Base-by-base conservation (phyloP, 2,329 filamentous ascomycete species). In the Plenodomus tracheiphilus region DNA sequence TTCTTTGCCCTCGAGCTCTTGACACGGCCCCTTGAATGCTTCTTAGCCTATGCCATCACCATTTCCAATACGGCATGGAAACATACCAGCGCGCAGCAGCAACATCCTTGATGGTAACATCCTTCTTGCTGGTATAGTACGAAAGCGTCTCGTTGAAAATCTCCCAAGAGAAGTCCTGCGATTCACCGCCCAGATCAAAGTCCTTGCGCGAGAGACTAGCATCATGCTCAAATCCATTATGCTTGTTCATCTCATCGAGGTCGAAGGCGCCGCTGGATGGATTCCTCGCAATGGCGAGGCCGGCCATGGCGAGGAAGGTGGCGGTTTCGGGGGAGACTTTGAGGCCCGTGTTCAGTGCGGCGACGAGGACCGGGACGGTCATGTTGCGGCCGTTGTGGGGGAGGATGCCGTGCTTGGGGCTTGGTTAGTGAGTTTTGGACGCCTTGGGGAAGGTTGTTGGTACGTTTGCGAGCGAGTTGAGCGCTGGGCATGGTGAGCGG, bases 151-250 rank as follows among this genome's bases (percentile, higher is more conserved):
- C 50, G 3, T 60, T 43, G 35, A 72, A 62, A 2, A 67, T 52
- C 7, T 59, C 51, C 2, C 49, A 41, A 30, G 62, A 49, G 36
- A 64, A 57, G 3, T 46, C 53, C 34, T 64, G 54, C 30, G 66
- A 65, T 25, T 25, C 22, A 3, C 66, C 69, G 18, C 59, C 57
- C 13, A 56, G 17, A 39, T 63, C 58, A 16, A 53, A 47, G 41
- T 66, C 64, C 37, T 47, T 41, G 7, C 70, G 56, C 0, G 59
- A 61, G 1, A 73, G 57, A 7, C 63, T 68, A 19, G 54, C 69
- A 43, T 74, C 72, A 43, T 74, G 70, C 52, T 74, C 72, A 18
- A 74, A 57, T 2, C 56, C 52, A 28, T 64, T 60, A 56, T 73
- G 71, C 20, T 58, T 63, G n/a, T 58, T 56, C 1, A 73, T 46